Evolutionary conservation across 768 basidiomycete species (phyloP), one percentile per base, ranked within the genome.

Genomic region (Lactarius hatsudake): DNA sequence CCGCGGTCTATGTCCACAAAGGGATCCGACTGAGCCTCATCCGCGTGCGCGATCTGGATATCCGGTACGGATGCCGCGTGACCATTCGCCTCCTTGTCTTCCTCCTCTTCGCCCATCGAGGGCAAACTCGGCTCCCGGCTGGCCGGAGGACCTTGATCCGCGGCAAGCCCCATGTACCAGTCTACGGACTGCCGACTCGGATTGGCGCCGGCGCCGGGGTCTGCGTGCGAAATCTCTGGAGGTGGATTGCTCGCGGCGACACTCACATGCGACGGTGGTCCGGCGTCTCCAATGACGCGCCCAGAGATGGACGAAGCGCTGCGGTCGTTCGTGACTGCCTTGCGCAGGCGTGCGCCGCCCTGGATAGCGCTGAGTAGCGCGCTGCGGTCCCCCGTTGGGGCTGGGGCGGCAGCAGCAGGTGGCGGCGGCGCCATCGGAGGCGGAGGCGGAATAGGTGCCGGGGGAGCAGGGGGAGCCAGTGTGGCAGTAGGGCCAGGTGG

Each of bases 141-240:
- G 28, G 74, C 75, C 12, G 32, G 64, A 34, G 74, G 73, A 42
- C 81, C 83, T 43, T 79, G 79, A 78, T 96, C 88, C 45, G 89
- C 90, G 15, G 96, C 94, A 15, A 96, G 81, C 38, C 89, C 90
- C 60, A 87, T 84, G 74, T 93, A 94, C 96, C 96, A 98, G 72
- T 94, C 95, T 4, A 96, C 89, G 8, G 88, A 90, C 76, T 94
- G 90, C 66, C 87, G 68, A 36, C 62, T 67, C 36, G 40, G 40
- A 30, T 54, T 38, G n/a, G n/a, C 45, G 15, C 30, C 32, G 20
- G 28, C 57, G 54, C 54, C 28, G 3, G 81, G 72, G 89, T 84
- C 63, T 77, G 82, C 40, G 82, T 78, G 43, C 74, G 69, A 43
- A 70, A 64, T 40, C 72, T 76, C 45, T 76, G 78, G 3, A 85